A percentile compares a stretch with the other conserved stretches of the same genome.
Conservation (phyloP, 805 yeast genomes). For the Schizosaccharomyces osmophilus region DNA sequence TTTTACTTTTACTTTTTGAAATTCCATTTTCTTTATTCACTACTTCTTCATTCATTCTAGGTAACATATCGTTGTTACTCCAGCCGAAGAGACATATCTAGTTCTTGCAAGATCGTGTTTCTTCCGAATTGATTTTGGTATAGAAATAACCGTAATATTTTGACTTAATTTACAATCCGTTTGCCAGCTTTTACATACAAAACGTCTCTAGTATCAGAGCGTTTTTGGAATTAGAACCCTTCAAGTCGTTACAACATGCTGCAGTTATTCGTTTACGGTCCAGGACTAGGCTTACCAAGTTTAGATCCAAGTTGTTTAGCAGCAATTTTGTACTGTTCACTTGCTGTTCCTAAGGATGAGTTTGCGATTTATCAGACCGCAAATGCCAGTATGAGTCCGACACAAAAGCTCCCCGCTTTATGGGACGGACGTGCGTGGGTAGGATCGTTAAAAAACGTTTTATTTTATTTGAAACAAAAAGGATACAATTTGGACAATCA, state of each 20-base stretch:
- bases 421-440: neutral
- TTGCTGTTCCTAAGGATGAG: neutral
- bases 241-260: neutral
- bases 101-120: too few relatives aligned
- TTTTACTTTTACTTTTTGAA: too few relatives aligned
- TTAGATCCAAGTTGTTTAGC: neutral
- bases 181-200: too few relatives aligned
- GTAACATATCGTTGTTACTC: too few relatives aligned
- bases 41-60: too few relatives aligned
- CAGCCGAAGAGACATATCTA: too few relatives aligned
- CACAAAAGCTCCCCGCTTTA: neutral
- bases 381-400: neutral
- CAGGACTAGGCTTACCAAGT: neutral
- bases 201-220: too few relatives aligned
- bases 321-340: neutral
- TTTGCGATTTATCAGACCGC: neutral
- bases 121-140: too few relatives aligned
- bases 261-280: neutral
- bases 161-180: too few relatives aligned
- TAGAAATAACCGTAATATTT: too few relatives aligned
- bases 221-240: too few relatives aligned
- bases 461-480: neutral
- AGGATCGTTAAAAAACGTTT: neutral
- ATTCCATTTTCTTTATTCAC: too few relatives aligned
- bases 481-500: neutral